Evolutionary conservation across 192 early-diverging fungal species (phyloP).

Genomic region (Coemansia sp.): DNA sequence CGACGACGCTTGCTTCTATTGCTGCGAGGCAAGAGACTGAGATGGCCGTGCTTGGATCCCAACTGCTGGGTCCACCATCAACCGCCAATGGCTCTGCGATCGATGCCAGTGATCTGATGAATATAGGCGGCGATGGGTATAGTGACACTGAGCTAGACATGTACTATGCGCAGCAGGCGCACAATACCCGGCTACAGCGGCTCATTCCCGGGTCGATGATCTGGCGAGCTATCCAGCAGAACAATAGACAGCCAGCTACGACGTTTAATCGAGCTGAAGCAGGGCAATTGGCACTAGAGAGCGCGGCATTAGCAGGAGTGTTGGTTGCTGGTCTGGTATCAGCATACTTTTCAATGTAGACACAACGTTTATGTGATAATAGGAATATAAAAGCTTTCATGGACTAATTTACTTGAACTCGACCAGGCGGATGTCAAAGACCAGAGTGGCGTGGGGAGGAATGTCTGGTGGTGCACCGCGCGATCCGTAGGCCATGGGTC

Average conservation of each 20-base stretch:
- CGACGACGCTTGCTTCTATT: slow-evolving; percentile 21
- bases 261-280: slow-evolving; percentile 26
- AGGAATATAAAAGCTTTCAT: background rate
- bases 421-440: slow-evolving; percentile 90
- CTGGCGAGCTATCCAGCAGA: slow-evolving; percentile 20
- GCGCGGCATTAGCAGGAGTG: slow-evolving; percentile 18
- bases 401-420: slow-evolving; percentile 58
- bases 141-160: slow-evolving; percentile 50
- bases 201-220: slow-evolving; percentile 24
- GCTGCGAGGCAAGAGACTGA: slow-evolving; percentile 22
- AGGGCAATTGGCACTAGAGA: slow-evolving; percentile 25
- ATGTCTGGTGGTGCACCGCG: slow-evolving; percentile 96
- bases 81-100: background rate
- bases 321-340: slow-evolving; percentile 14
- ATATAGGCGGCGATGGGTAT: slow-evolving; percentile 17
- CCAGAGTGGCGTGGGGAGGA: slow-evolving; percentile 83
- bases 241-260: background rate
- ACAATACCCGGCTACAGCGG: background rate
- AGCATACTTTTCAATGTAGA: slow-evolving; percentile 9
- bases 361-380: background rate
- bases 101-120: background rate
- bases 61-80: background rate
- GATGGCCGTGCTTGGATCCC: slow-evolving; percentile 3
- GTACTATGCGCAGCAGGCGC: slow-evolving; percentile 39
- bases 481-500: slow-evolving; percentile 67